A percentile compares a stretch with the other conserved stretches of the same genome.
Conservation (phyloP, 2,329 filamentous ascomycete genomes). For the Pseudogymnoascus sp. region DNA sequence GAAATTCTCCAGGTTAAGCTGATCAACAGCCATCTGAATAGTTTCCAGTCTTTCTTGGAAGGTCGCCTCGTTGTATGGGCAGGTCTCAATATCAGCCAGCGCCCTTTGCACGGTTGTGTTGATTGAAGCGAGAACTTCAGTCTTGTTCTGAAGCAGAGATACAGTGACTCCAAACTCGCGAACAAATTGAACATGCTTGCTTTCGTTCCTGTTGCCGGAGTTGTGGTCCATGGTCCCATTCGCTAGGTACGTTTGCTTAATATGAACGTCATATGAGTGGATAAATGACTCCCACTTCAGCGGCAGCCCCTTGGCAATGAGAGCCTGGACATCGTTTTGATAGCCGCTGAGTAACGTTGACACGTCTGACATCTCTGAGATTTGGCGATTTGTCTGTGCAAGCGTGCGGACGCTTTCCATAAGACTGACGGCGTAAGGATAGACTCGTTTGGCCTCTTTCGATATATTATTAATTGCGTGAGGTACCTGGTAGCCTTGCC, state of each 20-base stretch:
- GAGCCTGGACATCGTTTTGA: constrained; percentile 76
- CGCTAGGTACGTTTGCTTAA: constrained; percentile 52
- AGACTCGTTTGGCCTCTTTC: constrained; percentile 97
- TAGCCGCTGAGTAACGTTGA: constrained; percentile 84
- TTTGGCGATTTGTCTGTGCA: constrained; percentile 77
- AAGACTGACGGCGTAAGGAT: constrained; percentile 92
- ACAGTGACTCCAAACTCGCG: constrained; percentile 85
- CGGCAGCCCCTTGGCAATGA: constrained; percentile 80
- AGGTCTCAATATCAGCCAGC: constrained; percentile 72
- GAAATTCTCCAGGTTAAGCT: constrained; percentile 92
- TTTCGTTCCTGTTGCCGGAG: constrained; percentile 56
- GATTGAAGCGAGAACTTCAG: constrained; percentile 67
- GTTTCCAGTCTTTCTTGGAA: constrained; percentile 75
- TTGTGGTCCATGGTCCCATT: constrained; percentile 50
- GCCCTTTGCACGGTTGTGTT: constrained; percentile 76
- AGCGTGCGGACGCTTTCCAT: constrained; percentile 98
- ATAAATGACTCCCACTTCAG: constrained; percentile 97
- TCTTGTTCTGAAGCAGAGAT: constrained; percentile 82
- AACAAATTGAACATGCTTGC: constrained; percentile 93
- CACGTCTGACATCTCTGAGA: constrained; percentile 78
- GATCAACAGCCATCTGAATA: constrained; percentile 89
- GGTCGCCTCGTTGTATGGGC: constrained; percentile 69
- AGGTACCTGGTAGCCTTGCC: constrained; percentile 90
- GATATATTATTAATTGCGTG: constrained; percentile 92
- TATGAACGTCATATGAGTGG: constrained; percentile 87